These are phyloP conservation scores for Gastrolobium villosum DNA, from an alignment of 306 rosid genomes.

Conservation along the genomic window DNA sequence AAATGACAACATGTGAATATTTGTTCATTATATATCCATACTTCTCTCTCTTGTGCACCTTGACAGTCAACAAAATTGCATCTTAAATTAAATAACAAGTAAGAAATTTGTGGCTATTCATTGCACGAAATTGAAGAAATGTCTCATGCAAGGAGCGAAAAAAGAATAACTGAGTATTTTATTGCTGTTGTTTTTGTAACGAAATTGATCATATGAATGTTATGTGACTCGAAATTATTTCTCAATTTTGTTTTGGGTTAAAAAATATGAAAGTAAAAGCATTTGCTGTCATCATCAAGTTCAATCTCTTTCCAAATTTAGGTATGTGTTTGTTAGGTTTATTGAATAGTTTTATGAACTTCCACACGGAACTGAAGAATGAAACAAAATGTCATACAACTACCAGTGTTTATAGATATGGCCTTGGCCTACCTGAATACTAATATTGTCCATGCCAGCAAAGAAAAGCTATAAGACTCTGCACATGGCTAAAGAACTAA, in stretches of 20 bases:
- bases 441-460: background rate
- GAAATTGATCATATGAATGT: conserved; percentile 1
- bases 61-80: no score
- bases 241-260: background rate
- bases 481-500: background rate
- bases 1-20: no score
- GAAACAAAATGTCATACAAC: conserved; percentile 27
- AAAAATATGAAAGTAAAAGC: background rate
- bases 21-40: no score
- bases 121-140: background rate
- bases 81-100: no score
- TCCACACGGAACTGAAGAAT: conserved; percentile 18
- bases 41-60: no score
- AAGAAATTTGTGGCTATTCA: background rate
- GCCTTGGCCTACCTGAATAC: conserved; percentile 9
- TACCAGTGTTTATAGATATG: background rate
- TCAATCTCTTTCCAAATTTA: background rate
- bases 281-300: background rate
- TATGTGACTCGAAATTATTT: background rate
- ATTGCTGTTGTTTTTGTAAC: background rate
- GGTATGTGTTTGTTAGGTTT: background rate
- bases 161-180: background rate
- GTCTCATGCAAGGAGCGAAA: background rate
- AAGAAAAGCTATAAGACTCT: background rate
- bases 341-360: background rate